Conservation (phyloP, 371 early-diverging fungal species). For the Syncephalastrum monosporum region DNA sequence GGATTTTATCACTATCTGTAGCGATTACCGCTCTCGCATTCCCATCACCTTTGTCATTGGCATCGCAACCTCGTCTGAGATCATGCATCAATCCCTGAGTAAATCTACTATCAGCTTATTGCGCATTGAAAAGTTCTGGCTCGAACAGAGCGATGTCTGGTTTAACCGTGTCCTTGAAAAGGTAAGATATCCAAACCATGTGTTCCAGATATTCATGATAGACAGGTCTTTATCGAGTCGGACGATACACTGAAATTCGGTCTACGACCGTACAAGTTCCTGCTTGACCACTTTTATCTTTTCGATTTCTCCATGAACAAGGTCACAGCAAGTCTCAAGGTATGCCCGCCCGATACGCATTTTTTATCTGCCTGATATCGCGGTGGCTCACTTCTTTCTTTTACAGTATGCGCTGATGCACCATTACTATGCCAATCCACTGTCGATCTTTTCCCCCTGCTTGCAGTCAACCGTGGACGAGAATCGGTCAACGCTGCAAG, state of each 20-base stretch:
- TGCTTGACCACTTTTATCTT: constrained; percentile 77
- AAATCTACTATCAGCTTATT: constrained; percentile 69
- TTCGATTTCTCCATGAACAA: constrained; percentile 76
- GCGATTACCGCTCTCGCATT: constrained; percentile 65
- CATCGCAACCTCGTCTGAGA: constrained; percentile 82
- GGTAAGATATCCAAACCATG: constrained; percentile 21
- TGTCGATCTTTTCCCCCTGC: constrained; percentile 65
- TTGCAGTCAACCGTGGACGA: constrained; percentile 24
- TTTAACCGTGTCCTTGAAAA: constrained; percentile 74
- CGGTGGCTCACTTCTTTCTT: background rate
- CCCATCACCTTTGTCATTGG: constrained; percentile 86
- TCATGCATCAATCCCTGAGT: constrained; percentile 75
- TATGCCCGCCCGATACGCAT: constrained; percentile 15
- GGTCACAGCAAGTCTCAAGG: constrained; percentile 71
- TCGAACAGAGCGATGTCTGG: constrained; percentile 76
- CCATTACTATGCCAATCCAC: constrained; percentile 83
- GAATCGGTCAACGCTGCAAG: constrained; percentile 29
- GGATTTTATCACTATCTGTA: constrained; percentile 75
- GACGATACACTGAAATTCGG: constrained; percentile 63
- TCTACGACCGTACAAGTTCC: constrained; percentile 65
- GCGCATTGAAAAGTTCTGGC: constrained; percentile 74
- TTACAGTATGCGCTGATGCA: constrained; percentile 82
- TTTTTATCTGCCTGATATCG: background rate
- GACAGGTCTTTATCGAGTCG: constrained; percentile 58
- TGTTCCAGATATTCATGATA: background rate